These are phyloP conservation scores for Botrytis fragariae DNA, from an alignment of 2,329 filamentous ascomycete genomes.

Conservation along the genomic window DNA sequence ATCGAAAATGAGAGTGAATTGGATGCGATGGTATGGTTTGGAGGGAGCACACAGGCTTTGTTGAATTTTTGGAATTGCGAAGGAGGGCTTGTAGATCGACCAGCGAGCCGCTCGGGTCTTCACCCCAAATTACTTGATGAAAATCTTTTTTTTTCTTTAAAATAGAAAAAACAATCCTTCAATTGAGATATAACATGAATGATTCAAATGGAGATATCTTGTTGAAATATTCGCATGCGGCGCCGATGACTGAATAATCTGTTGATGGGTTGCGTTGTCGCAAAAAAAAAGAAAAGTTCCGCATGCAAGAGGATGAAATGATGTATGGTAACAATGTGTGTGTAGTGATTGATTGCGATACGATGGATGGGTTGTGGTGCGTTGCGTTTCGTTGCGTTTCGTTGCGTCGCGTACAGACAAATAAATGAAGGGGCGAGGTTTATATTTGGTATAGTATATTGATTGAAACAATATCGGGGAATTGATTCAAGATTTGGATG, in stretches of 20 bases:
- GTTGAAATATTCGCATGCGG: not conserved
- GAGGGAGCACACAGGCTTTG: not conserved
- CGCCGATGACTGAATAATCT: not conserved
- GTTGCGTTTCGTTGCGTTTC: not conserved
- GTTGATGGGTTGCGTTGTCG: not conserved
- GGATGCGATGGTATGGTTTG: not conserved
- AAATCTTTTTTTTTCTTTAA: slow-evolving; percentile 10
- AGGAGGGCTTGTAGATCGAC: slow-evolving; percentile 16
- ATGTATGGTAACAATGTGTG: not conserved
- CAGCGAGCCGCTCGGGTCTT: slow-evolving; percentile 21
- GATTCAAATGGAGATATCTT: not conserved
- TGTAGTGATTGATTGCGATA: not conserved
- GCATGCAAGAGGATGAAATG: slow-evolving; percentile 1
- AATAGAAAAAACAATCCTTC: not conserved
- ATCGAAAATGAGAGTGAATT: not conserved
- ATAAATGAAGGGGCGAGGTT: not conserved
- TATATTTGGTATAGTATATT: not conserved
- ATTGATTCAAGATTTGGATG: slow-evolving; percentile 5
- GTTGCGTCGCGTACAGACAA: not conserved
- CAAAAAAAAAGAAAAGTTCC: not conserved
- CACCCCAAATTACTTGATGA: slow-evolving; percentile 8
- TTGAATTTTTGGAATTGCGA: not conserved
- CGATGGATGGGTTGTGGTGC: not conserved
- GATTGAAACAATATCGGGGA: slow-evolving; percentile 4
- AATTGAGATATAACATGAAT: not conserved